These are phyloP conservation scores for Candida glucosophila DNA, from an alignment of 1,139 yeast genomes.

Conservation along the genomic window DNA sequence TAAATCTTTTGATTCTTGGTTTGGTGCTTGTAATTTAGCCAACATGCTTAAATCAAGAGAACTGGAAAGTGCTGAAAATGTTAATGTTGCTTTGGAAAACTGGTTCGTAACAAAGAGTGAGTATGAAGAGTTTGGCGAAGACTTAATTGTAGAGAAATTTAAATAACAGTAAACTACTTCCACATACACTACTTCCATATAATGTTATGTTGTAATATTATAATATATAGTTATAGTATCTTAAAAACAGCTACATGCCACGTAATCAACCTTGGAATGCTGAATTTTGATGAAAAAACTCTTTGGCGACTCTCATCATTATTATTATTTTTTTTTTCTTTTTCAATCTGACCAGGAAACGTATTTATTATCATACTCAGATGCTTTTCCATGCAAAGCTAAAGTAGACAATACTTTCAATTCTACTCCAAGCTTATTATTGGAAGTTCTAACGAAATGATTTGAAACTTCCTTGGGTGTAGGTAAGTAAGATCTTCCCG, in stretches of 20 bases:
- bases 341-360: constrained; percentile 42
- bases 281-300: too few relatives aligned
- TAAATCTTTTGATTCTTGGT: constrained; percentile 52
- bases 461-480: constrained; percentile 57
- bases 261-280: too few relatives aligned
- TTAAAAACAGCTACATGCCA: constrained; percentile 3
- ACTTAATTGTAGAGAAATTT: constrained; percentile 46
- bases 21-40: constrained; percentile 60
- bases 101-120: constrained; percentile 52
- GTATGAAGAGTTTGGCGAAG: constrained; percentile 54
- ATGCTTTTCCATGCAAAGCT: constrained; percentile 53
- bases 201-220: constrained; percentile 4
- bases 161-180: constrained; percentile 37
- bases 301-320: constrained; percentile 63
- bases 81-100: constrained; percentile 38
- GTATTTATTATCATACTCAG: constrained; percentile 46
- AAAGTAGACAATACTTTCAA: constrained; percentile 48
- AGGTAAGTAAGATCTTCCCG: constrained; percentile 56
- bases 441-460: constrained; percentile 45
- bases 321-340: constrained; percentile 45
- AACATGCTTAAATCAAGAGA: constrained; percentile 39
- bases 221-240: constrained; percentile 2
- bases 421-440: constrained; percentile 54
- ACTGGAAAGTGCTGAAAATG: constrained; percentile 31
- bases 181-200: constrained; percentile 10